phyloP scores from a whole-genome alignment of 2,329 filamentous ascomycete species.

The Claviceps cyperi region DNA sequence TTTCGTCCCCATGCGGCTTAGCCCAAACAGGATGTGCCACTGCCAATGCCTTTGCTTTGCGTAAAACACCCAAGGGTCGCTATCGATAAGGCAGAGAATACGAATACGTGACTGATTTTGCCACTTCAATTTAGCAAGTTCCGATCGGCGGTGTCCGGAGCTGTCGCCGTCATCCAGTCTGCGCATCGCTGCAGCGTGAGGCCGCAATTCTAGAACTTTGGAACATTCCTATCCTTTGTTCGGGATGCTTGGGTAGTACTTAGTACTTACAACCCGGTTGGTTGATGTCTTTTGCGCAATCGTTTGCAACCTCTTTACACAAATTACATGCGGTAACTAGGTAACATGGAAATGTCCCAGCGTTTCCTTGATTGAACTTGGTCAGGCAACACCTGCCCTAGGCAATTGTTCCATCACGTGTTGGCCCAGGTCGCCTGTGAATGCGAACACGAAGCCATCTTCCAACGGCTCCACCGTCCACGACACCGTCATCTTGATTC shows the following conservation, averaged over 20 bases:
- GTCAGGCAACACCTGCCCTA: not conserved
- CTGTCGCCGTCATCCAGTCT: not conserved
- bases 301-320: too few species aligned
- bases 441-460: conserved; percentile 8
- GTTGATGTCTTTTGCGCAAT: not conserved
- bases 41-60: not conserved
- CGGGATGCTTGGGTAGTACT: too few species aligned
- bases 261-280: not conserved
- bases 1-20: not conserved
- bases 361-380: too few species aligned
- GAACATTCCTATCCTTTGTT: not conserved
- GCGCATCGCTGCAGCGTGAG: too few species aligned
- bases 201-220: not conserved
- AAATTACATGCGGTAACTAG: too few species aligned
- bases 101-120: conserved; percentile 2
- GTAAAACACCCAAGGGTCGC: not conserved
- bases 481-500: conserved; percentile 1
- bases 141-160: not conserved
- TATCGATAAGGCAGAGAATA: conserved; percentile 3
- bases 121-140: not conserved
- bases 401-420: not conserved
- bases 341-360: too few species aligned
- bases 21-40: not conserved
- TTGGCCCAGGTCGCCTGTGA: not conserved
- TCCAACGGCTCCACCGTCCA: conserved; percentile 1